Evolutionary conservation across 805 yeast genomes (phyloP).

Genomic region (Candida tibetensis): DNA sequence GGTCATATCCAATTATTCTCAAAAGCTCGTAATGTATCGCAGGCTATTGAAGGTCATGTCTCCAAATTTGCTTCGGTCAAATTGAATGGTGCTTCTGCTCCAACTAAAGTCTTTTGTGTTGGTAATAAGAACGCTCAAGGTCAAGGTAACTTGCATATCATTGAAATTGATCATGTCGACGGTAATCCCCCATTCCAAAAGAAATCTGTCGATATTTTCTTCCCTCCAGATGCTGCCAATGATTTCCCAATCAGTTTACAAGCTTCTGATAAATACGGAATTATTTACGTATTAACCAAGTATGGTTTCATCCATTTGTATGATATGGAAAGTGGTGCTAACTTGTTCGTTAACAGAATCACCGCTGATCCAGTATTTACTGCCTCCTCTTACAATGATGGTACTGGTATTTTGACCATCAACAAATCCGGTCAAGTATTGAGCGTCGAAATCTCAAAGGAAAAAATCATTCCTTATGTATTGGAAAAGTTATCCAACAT

Average conservation of each 20-base stretch:
- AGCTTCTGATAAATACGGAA: conserved; percentile 80
- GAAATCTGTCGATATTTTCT: conserved; percentile 87
- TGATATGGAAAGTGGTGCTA: conserved; percentile 89
- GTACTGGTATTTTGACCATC: conserved; percentile 86
- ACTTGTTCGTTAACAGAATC: conserved; percentile 92
- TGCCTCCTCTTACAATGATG: conserved; percentile 67
- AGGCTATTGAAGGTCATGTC: conserved; percentile 97
- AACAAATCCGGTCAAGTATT: conserved; percentile 95
- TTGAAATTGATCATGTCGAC: conserved; percentile 93
- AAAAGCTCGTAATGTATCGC: conserved; percentile 86
- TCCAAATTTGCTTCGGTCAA: conserved; percentile 79
- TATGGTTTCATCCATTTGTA: conserved; percentile 95
- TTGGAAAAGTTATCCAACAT: conserved; percentile 84
- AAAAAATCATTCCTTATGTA: conserved; percentile 84
- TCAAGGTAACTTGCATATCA: conserved; percentile 75
- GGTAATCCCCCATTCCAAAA: conserved; percentile 82
- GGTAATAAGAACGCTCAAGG: conserved; percentile 82
- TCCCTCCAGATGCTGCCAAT: conserved; percentile 93
- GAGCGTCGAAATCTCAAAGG: conserved; percentile 83
- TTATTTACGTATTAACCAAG: conserved; percentile 86
- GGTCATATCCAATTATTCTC: conserved; percentile 95
- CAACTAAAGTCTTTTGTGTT: conserved; percentile 86
- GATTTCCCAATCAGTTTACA: conserved; percentile 96
- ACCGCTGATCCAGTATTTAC: conserved; percentile 95
- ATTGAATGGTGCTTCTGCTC: conserved; percentile 66